These are phyloP conservation scores for Huiozyma sinensis DNA, from an alignment of 805 yeast species.

Conservation along the genomic window DNA sequence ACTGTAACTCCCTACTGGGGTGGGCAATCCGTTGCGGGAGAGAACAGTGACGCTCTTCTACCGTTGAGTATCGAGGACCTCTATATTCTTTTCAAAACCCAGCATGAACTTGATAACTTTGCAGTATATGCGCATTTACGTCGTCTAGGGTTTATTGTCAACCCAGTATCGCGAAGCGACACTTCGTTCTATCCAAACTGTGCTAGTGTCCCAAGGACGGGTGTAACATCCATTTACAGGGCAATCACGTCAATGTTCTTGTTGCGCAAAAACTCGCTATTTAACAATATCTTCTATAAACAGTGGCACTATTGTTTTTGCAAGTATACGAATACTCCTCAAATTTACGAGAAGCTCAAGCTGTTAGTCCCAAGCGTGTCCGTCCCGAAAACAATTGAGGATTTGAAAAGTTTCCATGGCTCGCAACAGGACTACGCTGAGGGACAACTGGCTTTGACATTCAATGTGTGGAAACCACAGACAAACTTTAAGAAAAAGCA, in stretches of 20 bases:
- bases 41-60: conserved; percentile 18
- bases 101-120: conserved; percentile 41
- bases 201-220: not conserved
- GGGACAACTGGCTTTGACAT: conserved; percentile 31
- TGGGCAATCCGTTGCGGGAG: conserved; percentile 4
- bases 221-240: not conserved
- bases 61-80: conserved; percentile 50
- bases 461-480: conserved; percentile 77
- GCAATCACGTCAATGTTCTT: not conserved
- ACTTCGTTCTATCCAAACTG: conserved; percentile 10
- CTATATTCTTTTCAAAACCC: conserved; percentile 38
- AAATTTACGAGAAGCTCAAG: conserved; percentile 24
- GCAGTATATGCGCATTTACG: conserved; percentile 65
- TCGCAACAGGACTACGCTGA: not conserved
- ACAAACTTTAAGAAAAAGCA: conserved; percentile 55
- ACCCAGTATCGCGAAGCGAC: conserved; percentile 4
- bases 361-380: conserved; percentile 17
- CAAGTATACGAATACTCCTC: conserved; percentile 19
- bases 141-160: conserved; percentile 66
- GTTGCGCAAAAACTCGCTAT: not conserved
- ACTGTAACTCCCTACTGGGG: conserved; percentile 35
- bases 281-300: conserved; percentile 14
- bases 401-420: not conserved
- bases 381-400: conserved; percentile 9
- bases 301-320: conserved; percentile 12